Evolutionary conservation across 2,329 filamentous ascomycete genomes (phyloP), one percentile per base, ranked within the genome.

Genomic region (Sclerotinia nivalis): DNA sequence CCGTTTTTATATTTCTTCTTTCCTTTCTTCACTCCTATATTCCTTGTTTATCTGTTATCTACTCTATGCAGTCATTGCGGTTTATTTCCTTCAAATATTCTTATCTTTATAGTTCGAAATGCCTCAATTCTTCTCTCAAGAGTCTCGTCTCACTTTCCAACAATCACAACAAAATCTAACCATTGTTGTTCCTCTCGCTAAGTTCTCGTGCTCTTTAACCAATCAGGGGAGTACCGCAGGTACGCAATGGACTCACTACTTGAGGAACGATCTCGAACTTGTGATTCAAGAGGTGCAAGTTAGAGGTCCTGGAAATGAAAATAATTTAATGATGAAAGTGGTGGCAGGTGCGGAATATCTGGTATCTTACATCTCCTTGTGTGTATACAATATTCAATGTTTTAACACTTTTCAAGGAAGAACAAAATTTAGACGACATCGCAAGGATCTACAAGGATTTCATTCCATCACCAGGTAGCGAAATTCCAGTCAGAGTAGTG

Each of bases 311-410:
- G 70, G 69, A 25, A 72, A 69, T 40, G 72, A 70, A 31, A 72
- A 68, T 47, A 72, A 37, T 22, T 22, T 69, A 18, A 71, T 80
- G 18, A 74, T 83, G 74, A 80, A 80, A 74, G 74, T 85, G 40
- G 73, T 79, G 20, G 80, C 81, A 70, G 81, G 81, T 28, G 79
- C 77, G 20, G 78, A 81, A 66, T 74, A 81, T 68, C 74, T 83
- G 77, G 83, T 84, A 82, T 74, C 37, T 52, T 40, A n/a, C 20
- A 31, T 47, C 22, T 31, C 40, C n/a, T 12, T 15, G 47, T 47
- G 25, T 28, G 34, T 9, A 12, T 56, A 25, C 40, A 43, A 28
- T 20, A 10, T 22, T 52, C 50, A 47, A 28, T 22, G 5, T 20
- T 20, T 52, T 75, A 54, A 71, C 25, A 55, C 25, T 52, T 66